Percentiles rank a stretch among this genome's conserved stretches.
Evolutionary conservation across 164 flowering plant species (phyloP).

Genomic region (Cinnamomum chago): DNA sequence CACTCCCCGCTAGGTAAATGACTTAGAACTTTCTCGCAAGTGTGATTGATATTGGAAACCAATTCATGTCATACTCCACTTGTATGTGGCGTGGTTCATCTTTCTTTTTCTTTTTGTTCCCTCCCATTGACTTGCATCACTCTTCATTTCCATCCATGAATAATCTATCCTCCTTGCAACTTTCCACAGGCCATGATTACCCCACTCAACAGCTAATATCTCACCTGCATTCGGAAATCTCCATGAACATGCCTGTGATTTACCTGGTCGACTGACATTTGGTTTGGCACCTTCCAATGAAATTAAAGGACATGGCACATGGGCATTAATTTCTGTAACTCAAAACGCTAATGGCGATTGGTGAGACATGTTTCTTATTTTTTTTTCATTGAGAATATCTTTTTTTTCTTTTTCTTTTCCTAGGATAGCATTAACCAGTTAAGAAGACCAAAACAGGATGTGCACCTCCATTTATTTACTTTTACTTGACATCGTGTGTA

Average conservation of each 20-base stretch:
- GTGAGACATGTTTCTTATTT: not conserved
- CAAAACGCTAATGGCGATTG: no score
- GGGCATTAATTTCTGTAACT: no score
- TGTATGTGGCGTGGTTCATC: not conserved
- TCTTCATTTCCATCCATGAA: not conserved
- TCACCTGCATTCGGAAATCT: not conserved
- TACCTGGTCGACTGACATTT: not conserved
- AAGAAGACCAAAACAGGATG: not conserved
- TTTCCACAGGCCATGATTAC: not conserved
- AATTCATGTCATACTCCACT: slow-evolving; percentile 4
- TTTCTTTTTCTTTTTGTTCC: not conserved
- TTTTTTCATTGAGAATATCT: not conserved
- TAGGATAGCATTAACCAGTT: no score
- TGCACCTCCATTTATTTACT: not conserved
- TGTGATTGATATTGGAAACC: not conserved
- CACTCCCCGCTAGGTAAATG: not conserved
- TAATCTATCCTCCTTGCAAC: not conserved
- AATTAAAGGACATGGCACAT: no score
- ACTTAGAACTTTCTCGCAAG: no score
- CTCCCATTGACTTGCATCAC: not conserved
- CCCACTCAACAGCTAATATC: not conserved
- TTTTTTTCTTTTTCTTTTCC: no score
- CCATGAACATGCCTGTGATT: not conserved
- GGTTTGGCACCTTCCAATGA: no score
- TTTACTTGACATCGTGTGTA: not conserved